Evolutionary conservation across 1,284 basidiomycete genomes (phyloP).

Genomic region (Rhodotorula mucilaginosa): DNA sequence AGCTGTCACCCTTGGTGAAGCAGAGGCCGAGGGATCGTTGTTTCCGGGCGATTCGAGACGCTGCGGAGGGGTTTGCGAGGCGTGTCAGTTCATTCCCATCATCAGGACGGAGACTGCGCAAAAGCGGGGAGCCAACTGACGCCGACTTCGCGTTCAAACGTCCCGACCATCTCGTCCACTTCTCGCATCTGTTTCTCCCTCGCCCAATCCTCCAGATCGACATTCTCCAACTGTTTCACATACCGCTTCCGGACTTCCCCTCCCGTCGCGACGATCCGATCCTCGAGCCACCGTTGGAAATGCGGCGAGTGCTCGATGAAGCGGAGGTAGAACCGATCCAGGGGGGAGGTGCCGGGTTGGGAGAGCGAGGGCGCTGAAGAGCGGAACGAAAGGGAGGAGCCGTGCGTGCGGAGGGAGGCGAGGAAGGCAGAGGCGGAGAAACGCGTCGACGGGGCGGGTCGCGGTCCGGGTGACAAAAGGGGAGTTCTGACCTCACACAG

Average conservation of each 20-base stretch:
- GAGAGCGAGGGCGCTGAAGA: constrained; percentile 24
- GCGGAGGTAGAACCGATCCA: constrained; percentile 39
- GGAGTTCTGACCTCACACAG: not conserved
- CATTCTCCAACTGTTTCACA: constrained; percentile 26
- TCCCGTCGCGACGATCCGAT: constrained; percentile 21
- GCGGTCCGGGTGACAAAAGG: constrained; percentile 58
- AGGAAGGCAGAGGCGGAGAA: constrained; percentile 80
- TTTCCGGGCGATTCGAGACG: not conserved
- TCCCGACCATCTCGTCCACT: constrained; percentile 23
- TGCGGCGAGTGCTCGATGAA: constrained; percentile 30
- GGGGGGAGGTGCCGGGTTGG: constrained; percentile 15
- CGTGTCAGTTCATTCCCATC: not conserved
- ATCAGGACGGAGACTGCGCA: not conserved
- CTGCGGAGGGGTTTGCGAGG: not conserved
- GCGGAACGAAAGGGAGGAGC: constrained; percentile 51
- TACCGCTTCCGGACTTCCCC: constrained; percentile 34
- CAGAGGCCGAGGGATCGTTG: too few species aligned
- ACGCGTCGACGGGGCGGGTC: constrained; percentile 10
- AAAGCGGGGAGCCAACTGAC: not conserved
- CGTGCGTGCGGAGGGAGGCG: constrained; percentile 72
- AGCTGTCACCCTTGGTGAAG: not conserved
- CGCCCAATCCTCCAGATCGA: constrained; percentile 15
- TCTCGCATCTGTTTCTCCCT: constrained; percentile 6
- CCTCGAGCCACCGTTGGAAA: constrained; percentile 30
- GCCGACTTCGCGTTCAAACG: constrained; percentile 20